These are phyloP conservation scores for Alternaria sp. DNA, from an alignment of 2,329 filamentous ascomycete species.

Conservation along the genomic window DNA sequence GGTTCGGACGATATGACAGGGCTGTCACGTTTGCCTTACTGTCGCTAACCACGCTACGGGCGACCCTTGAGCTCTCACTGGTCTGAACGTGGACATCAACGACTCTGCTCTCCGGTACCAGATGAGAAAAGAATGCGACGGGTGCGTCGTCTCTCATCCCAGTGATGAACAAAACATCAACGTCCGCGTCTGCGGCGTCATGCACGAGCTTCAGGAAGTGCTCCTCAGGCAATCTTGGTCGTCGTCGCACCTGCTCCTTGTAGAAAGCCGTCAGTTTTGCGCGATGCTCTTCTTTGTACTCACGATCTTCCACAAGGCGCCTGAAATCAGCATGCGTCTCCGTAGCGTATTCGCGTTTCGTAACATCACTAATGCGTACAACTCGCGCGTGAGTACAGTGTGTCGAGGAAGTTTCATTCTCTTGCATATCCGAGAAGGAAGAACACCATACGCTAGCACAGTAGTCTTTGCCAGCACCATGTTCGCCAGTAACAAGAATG, in stretches of 20 bases:
- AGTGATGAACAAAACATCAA: conserved; percentile 68
- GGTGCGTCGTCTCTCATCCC: conserved; percentile 71
- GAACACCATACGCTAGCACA: conserved; percentile 64
- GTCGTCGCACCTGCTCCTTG: conserved; percentile 53
- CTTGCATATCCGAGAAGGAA: conserved; percentile 41
- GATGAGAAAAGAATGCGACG: conserved; percentile 62
- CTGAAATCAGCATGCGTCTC: conserved; percentile 59
- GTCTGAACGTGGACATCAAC: conserved; percentile 64
- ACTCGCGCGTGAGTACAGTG: background rate
- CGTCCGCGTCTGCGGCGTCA: conserved; percentile 34
- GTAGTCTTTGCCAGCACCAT: conserved; percentile 68
- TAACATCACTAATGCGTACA: conserved; percentile 58
- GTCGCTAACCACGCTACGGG: conserved; percentile 46
- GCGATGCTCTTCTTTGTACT: conserved; percentile 70
- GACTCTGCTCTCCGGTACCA: conserved; percentile 63
- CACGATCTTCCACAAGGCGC: conserved; percentile 62
- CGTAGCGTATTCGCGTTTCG: conserved; percentile 66
- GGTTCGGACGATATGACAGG: conserved; percentile 50
- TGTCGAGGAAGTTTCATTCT: conserved; percentile 22
- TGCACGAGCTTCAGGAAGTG: conserved; percentile 52
- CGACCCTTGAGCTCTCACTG: conserved; percentile 47
- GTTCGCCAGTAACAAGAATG: conserved; percentile 64
- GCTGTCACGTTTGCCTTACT: conserved; percentile 20
- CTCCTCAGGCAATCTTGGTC: conserved; percentile 60
- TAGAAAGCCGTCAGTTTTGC: conserved; percentile 63